Base-by-base conservation (phyloP, 2,329 filamentous ascomycete genomes). In the Alternaria infectoria region DNA sequence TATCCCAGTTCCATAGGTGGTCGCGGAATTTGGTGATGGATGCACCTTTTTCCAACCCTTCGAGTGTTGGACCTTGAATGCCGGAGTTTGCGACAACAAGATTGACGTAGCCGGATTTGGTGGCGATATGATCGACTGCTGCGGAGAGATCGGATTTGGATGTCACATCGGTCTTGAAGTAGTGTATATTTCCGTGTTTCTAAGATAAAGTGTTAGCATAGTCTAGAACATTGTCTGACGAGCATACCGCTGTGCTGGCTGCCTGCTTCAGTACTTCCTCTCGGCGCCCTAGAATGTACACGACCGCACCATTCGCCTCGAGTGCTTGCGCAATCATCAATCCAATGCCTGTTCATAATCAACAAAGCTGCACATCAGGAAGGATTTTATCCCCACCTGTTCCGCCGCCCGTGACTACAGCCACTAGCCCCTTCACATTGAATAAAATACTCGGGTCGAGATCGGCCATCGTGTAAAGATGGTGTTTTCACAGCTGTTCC, bases 241-340 rank as follows among this genome's bases (percentile, higher is more conserved):
- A 32, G 6, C 51, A 46, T 62, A 62, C 55, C 30, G 55, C 59
- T 12, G 55, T 59, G 13, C 25, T 30, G 8, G 62, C 58, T 17
- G 62, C 64, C 26, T 59, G 23, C 49, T 70, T 57, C n/a, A 75
- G 64, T 2, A 65, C 64, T 6, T 69, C 65, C 26, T 67, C 54
- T 19, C 72, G 69, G 17, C 71, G 66, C 5, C 71, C 72, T 4
- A 75, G 55, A 19, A 74, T 71, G 32, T 74, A 74, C 7, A 74
- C 71, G 19, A 70, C 66, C 17, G 66, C 68, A 40, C 70, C 71
- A 21, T 70, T 71, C n/a, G 64, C 45, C 3, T 66, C 66, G 2
- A 74, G 63, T 12, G 73, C 62, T 61, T 67, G 66, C 4, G 71
- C 61, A 7, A 74, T 70, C 64, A 70, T 74, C 19, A 70, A 45